These are phyloP conservation scores for Trichoderma afroharzianum DNA, from an alignment of 2,329 filamentous ascomycete species.

Conservation along the genomic window DNA sequence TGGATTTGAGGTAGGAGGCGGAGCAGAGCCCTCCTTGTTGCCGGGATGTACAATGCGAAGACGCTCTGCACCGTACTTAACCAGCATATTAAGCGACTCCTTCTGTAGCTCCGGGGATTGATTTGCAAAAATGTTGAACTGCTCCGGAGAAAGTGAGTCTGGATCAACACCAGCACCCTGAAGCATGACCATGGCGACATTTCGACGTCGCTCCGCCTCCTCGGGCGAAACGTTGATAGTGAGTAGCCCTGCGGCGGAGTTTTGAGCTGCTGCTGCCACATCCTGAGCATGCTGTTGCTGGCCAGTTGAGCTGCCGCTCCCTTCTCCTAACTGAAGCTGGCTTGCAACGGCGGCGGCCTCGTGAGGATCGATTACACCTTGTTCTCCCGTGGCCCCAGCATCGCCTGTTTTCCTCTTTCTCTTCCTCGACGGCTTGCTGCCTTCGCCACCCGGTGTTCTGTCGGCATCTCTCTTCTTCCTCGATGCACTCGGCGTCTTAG, in stretches of 20 bases:
- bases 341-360: neutral
- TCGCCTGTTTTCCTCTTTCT: conserved; percentile 27
- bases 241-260: conserved; percentile 17
- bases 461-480: conserved; percentile 27
- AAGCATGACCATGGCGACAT: conserved; percentile 48
- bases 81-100: conserved; percentile 54
- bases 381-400: neutral
- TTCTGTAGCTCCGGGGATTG: conserved; percentile 54
- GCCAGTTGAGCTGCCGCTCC: neutral
- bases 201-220: conserved; percentile 48
- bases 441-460: conserved; percentile 24
- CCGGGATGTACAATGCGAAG: conserved; percentile 55
- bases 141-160: conserved; percentile 48
- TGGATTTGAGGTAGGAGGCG: conserved; percentile 28
- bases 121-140: conserved; percentile 58
- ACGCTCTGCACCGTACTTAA: conserved; percentile 54
- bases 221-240: conserved; percentile 37
- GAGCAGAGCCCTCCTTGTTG: conserved; percentile 31
- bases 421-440: conserved; percentile 30
- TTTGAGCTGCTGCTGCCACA: conserved; percentile 15
- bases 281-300: neutral
- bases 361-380: neutral
- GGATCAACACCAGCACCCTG: conserved; percentile 48
- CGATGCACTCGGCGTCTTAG: conserved; percentile 28
- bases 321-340: conserved; percentile 7